A percentile compares a stretch with the other conserved stretches of the same genome.
Evolutionary conservation across 2,329 filamentous ascomycete genomes (phyloP).

Genomic region (Aquanectria penicillioides): DNA sequence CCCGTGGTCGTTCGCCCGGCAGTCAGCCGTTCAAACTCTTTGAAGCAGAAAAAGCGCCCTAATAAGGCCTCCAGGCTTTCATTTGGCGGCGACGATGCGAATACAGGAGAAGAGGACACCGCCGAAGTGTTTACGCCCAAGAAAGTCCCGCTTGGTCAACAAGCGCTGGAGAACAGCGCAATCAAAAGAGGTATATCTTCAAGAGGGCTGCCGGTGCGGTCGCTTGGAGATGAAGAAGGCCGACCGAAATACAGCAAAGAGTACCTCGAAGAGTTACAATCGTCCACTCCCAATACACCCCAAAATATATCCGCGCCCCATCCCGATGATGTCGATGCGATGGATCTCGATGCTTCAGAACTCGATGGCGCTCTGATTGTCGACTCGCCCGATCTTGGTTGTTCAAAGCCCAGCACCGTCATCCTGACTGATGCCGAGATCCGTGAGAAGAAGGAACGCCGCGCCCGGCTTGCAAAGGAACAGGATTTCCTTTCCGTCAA

Average conservation of each 20-base stretch:
- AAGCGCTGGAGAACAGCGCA: conserved; percentile 74
- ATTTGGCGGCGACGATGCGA: conserved; percentile 71
- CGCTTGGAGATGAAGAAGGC: conserved; percentile 70
- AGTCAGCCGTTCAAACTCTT: conserved; percentile 57
- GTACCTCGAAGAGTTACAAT: conserved; percentile 85
- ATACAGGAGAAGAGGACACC: conserved; percentile 61
- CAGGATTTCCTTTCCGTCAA: conserved; percentile 74
- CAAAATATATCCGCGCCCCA: conserved; percentile 64
- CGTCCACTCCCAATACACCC: conserved; percentile 85
- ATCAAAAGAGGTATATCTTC: conserved; percentile 61
- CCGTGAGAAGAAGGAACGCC: conserved; percentile 87
- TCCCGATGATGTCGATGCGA: conserved; percentile 59
- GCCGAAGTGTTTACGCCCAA: conserved; percentile 68
- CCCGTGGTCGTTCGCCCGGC: conserved; percentile 62
- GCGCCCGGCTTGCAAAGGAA: conserved; percentile 79
- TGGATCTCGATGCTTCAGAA: conserved; percentile 68
- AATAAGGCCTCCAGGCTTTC: conserved; percentile 73
- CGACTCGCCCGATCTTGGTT: conserved; percentile 51
- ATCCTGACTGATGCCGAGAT: conserved; percentile 90
- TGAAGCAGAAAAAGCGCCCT: conserved; percentile 73
- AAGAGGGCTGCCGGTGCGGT: conserved; percentile 64
- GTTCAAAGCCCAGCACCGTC: conserved; percentile 49
- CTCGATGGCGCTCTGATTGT: conserved; percentile 74
- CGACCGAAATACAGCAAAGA: conserved; percentile 87
- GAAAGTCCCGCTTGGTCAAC: conserved; percentile 71